Percentiles rank a stretch among this genome's conserved stretches.
Evolutionary conservation across 352 stramenopile genomes (phyloP).

Genomic region (Pythium diclinum): DNA sequence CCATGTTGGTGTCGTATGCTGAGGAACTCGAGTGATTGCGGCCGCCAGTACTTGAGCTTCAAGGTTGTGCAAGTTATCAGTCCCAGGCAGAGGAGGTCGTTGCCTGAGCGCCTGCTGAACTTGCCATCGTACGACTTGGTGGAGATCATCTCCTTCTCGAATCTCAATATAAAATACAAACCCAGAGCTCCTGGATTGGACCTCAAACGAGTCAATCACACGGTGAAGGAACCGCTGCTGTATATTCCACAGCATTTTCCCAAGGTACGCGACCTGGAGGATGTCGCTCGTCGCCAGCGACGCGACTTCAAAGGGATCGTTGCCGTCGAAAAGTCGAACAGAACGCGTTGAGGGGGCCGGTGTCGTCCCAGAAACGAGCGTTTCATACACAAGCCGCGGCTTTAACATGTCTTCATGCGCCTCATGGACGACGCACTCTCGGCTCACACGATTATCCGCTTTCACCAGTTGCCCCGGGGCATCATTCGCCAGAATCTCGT

Average conservation of each 20-base stretch:
- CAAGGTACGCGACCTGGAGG: constrained; percentile 31
- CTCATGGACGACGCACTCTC: not conserved
- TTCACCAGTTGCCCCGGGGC: constrained; percentile 3
- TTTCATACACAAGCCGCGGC: constrained; percentile 3
- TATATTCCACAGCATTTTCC: constrained; percentile 39
- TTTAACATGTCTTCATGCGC: not conserved
- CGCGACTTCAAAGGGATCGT: constrained; percentile 34
- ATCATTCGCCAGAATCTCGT: constrained; percentile 19
- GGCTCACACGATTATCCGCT: not conserved
- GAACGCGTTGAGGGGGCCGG: not conserved
- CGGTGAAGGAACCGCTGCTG: constrained; percentile 22
- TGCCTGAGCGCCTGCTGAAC: constrained; percentile 5
- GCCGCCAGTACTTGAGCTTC: not conserved
- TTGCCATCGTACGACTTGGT: constrained; percentile 32
- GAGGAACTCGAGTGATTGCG: constrained; percentile 6
- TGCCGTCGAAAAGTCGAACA: constrained; percentile 9
- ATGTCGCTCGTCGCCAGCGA: constrained; percentile 17
- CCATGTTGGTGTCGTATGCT: constrained; percentile 26
- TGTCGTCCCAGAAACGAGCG: not conserved
- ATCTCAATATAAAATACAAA: constrained; percentile 26
- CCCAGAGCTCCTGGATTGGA: not conserved
- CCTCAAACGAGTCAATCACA: constrained; percentile 18
- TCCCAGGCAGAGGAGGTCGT: not conserved
- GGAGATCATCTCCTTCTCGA: constrained; percentile 38
- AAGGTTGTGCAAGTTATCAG: not conserved